Base-by-base conservation (phyloP, 148 eudicot species). In the Vaccinium vitisidaea region DNA sequence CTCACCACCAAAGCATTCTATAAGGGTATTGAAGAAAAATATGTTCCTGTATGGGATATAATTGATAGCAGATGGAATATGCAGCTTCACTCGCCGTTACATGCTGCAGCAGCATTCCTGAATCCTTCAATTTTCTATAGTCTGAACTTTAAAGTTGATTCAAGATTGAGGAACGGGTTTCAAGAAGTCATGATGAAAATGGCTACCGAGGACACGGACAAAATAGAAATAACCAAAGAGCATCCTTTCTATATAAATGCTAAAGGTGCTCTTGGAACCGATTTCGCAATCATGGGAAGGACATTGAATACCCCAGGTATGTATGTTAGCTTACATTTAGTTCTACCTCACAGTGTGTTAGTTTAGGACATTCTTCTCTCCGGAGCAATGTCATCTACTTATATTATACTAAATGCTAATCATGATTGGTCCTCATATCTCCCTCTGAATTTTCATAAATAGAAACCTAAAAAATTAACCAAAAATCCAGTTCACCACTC, bases 281-380 rank as follows among this genome's bases (percentile, higher is more conserved):
- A 89, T 53, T 89, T 89, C 79, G 91, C 91, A 11, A 63, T 81
- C 58, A 87, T 85, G 91, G 91, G 91, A 32, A 83, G 91, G 85
- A 87, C 77, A 14, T 58, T 87, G 71, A 87, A 89, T 81, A n/a
- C 85, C 61, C 89, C 91, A 87, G 86, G 91, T 89, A 79, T 69
- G 83, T 52, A 36, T 86, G 13, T 23, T 8, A 52, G 21, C 76
- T 5, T 36, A 63, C 76, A 75, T 21, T 84, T 43, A 21, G 6
- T 21, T 84, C n/a, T 46, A 78, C 23, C 9, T 56, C 48, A 14
- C 54, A 80, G 32, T 61, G 46, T 55, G 25, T 27, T 18, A 1
- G 16, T 18, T 56, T 58, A 27, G 79, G 59, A 50, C 80, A 46
- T 15, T 74, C 21, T 81, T 67, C 53, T 43, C 30, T 84, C 30